Evolutionary conservation across 2,329 filamentous ascomycete species (phyloP).

Genomic region (Hymenoscyphus infarciens): DNA sequence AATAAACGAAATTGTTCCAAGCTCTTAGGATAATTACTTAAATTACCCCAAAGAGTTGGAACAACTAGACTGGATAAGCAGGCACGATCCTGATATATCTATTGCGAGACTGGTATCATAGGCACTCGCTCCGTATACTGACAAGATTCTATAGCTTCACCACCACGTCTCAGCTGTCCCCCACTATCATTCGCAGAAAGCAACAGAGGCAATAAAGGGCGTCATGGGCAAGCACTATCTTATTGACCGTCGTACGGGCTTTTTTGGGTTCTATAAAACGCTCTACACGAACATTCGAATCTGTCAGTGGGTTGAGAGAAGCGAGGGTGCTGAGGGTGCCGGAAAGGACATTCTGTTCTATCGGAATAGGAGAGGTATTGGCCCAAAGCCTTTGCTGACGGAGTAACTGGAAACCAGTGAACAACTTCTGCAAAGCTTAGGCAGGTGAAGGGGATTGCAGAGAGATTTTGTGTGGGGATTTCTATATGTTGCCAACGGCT

Average conservation of each 20-base stretch:
- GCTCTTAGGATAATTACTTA: no score
- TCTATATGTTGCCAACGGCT: no score
- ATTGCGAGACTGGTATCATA: no score
- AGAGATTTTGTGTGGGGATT: no score
- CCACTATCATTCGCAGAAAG: background rate
- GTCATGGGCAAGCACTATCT: background rate
- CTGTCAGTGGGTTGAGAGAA: background rate
- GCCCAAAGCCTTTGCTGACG: background rate
- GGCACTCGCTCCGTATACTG: no score
- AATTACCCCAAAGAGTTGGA: no score
- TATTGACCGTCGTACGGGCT: background rate
- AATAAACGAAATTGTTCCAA: no score
- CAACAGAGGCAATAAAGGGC: background rate
- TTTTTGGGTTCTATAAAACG: background rate
- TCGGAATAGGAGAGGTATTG: background rate
- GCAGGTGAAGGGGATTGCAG: no score
- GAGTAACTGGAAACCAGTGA: no score
- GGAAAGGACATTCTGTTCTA: background rate
- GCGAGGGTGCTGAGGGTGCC: background rate
- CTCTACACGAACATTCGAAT: background rate
- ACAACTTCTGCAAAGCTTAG: no score
- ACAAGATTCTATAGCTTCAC: background rate
- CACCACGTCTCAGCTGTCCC: background rate
- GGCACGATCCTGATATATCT: no score
- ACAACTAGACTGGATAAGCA: no score